A percentile compares a stretch with the other conserved stretches of the same genome.
phyloP scores from a whole-genome alignment of 352 stramenopile genomes.

The Phytophthora nicotianae region DNA sequence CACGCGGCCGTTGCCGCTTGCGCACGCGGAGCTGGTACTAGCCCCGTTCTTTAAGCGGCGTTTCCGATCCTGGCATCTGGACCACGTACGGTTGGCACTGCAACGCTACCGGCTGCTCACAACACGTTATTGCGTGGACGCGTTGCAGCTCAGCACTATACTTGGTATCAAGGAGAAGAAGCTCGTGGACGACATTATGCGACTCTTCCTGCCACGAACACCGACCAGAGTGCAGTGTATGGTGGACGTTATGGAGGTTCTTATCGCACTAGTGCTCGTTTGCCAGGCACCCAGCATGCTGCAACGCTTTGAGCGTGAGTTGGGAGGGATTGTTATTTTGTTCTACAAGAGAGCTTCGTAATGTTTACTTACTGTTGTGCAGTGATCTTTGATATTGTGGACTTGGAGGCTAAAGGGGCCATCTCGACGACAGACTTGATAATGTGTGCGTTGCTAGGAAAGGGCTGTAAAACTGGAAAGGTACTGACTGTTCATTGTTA shows the following conservation, averaged over 20 bases:
- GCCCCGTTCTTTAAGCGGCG: constrained; percentile 52
- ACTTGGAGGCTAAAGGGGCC: constrained; percentile 37
- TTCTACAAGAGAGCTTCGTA: constrained; percentile 4
- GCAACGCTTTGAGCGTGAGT: constrained; percentile 58
- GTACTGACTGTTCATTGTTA: constrained; percentile 10
- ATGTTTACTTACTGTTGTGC: constrained; percentile 2
- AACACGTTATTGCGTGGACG: constrained; percentile 61
- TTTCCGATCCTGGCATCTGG: constrained; percentile 64
- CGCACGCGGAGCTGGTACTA: constrained; percentile 48
- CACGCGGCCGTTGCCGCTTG: constrained; percentile 55
- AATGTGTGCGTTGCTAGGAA: constrained; percentile 38
- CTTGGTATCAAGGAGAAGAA: constrained; percentile 57
- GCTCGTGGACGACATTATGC: constrained; percentile 55
- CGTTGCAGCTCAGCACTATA: constrained; percentile 51
- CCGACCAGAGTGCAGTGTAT: constrained; percentile 66
- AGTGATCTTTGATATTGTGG: constrained; percentile 72
- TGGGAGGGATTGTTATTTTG: not conserved
- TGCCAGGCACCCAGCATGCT: constrained; percentile 65
- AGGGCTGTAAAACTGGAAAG: not conserved
- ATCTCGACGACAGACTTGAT: constrained; percentile 54
- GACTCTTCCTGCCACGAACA: constrained; percentile 57
- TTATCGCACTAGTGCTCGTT: constrained; percentile 64
- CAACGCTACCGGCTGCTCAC: constrained; percentile 63
- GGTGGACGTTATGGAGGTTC: constrained; percentile 74
- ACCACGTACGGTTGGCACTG: constrained; percentile 55